Evolutionary conservation across 306 rosid species (phyloP).

Genomic region (Trifolium pratense): DNA sequence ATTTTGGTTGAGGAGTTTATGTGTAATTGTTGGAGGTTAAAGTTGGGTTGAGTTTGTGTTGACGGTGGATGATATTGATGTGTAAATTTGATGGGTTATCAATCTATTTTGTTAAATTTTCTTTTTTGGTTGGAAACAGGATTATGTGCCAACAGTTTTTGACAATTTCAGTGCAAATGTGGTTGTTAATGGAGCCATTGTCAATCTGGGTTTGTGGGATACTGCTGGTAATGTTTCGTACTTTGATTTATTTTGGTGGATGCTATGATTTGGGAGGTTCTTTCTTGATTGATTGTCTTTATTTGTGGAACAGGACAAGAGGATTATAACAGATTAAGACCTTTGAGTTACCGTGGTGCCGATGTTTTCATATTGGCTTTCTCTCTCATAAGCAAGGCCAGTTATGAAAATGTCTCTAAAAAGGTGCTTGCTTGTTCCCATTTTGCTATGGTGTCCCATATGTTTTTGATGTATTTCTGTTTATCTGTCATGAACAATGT

Average conservation of each 20-base stretch:
- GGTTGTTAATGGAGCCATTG: conserved; percentile 95
- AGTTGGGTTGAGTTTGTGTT: background rate
- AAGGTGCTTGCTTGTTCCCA: conserved; percentile 45
- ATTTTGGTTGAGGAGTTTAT: conserved; percentile 24
- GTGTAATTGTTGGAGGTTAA: background rate
- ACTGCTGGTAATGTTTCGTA: conserved; percentile 82
- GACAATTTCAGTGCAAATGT: conserved; percentile 99
- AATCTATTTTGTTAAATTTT: background rate
- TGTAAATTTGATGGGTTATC: background rate
- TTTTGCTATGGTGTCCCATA: background rate
- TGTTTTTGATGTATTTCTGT: conserved; percentile 30
- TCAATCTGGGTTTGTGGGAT: conserved; percentile 98
- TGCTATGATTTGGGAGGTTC: background rate
- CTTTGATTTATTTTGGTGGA: conserved; percentile 23
- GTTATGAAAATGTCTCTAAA: conserved; percentile 74
- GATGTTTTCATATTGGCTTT: conserved; percentile 75
- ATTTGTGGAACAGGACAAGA: conserved; percentile 65
- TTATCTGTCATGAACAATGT: conserved; percentile 1
- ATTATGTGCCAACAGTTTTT: conserved; percentile 93
- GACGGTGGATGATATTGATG: background rate
- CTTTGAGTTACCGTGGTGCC: conserved; percentile 76
- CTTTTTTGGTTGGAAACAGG: conserved; percentile 64
- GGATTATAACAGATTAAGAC: conserved; percentile 75
- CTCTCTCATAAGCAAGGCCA: conserved; percentile 75
- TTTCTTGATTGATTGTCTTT: conserved; percentile 50